Base-by-base conservation (phyloP, 2,329 filamentous ascomycete genomes). In the Pyrenophora graminea region DNA sequence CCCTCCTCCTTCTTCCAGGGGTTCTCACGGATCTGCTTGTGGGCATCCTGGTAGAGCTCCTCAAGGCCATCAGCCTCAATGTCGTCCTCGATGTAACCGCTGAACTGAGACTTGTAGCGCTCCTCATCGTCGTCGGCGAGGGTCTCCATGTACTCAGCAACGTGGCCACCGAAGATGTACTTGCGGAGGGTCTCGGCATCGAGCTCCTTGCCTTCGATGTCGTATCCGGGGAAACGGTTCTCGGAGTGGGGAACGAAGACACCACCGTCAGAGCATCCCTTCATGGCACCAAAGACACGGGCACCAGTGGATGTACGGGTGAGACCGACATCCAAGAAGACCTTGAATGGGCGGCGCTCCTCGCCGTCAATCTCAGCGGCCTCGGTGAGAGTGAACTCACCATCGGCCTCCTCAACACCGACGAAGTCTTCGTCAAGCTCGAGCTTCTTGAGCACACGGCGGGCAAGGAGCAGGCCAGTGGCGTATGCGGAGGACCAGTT, bases 61-160 rank as follows among this genome's bases (percentile, higher is more conserved):
- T 99, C 94, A 55, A 99, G 85, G 71, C 89, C 91, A 73, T 97
- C 94, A 62, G 94, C 92, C 83, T 97, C 93, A 65, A 99, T 79
- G 71, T 96, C 94, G 75, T 96, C 91, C 65, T 99, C 93, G 68
- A 96, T 89, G 86, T 99, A 99, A 81, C 94, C 88, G 79, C 87
- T 83, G 89, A 99, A 99, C 85, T 99, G 94, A 71, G 85, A 87
- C 85, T 93, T 93, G 90, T 91, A 99, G 77, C 94, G 92, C 87
- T 99, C 94, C 89, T 99, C 94, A 76, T 99, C 94, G 77, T 99
- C 94, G 73, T 99, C 94, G 80, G 94, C 94, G 64, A 99, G 90
- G 54, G 89, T 94, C 88, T 99, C 94, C 94, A 99, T 99, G 88
- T 99, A 99, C 87, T 99, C 94, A 69, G 93, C 92, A 64, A 99